phyloP scores from a whole-genome alignment of 2,329 filamentous ascomycete genomes.

The Penicillium olsonii region DNA sequence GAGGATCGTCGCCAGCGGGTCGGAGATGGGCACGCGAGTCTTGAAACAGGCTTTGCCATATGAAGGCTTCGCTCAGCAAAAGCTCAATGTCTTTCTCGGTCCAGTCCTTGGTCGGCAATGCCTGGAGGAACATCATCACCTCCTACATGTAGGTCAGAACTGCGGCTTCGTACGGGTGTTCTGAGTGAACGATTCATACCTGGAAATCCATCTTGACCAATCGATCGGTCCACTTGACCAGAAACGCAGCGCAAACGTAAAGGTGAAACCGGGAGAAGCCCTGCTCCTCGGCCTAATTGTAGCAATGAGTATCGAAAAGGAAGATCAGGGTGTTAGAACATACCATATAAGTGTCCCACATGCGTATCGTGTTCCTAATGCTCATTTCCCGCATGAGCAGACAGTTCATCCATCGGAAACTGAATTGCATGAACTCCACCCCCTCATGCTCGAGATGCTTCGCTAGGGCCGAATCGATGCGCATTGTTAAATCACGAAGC shows the following conservation, averaged over 20 bases:
- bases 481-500: conserved; percentile 82
- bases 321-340: conserved; percentile 14
- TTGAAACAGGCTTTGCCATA: conserved; percentile 97
- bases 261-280: conserved; percentile 98
- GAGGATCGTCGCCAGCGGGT: conserved; percentile 35
- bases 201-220: conserved; percentile 94
- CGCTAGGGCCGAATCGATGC: conserved; percentile 81
- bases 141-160: conserved; percentile 60
- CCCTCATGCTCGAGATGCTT: conserved; percentile 88
- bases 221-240: conserved; percentile 97
- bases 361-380: conserved; percentile 92
- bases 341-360: conserved; percentile 99
- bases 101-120: conserved; percentile 88
- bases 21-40: conserved; percentile 85
- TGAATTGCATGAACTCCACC: conserved; percentile 98
- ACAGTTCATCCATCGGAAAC: conserved; percentile 99
- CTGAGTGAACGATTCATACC: conserved; percentile 32
- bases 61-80: conserved; percentile 91
- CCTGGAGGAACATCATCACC: conserved; percentile 99
- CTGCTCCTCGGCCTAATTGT: conserved; percentile 83
- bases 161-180: neutral
- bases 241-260: conserved; percentile 95
- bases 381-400: conserved; percentile 96
- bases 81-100: conserved; percentile 98
- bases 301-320: conserved; percentile 17